Evolutionary conservation across 768 basidiomycete species (phyloP), one percentile per base, ranked within the genome.

Genomic region (Amanita molliuscula): DNA sequence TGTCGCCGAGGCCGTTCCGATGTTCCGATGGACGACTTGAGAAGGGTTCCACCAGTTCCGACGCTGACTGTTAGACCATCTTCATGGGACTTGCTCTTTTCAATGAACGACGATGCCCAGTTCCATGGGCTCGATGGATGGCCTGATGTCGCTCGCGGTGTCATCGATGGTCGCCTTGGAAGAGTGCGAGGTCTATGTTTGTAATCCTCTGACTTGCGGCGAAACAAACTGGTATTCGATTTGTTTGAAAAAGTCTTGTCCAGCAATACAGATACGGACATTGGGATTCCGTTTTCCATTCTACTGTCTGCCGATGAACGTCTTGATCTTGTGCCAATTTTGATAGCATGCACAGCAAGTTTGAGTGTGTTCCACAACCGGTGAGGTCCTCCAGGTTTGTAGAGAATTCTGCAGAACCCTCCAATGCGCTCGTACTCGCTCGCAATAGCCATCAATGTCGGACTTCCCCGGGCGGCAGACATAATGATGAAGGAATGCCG

Each of bases 331-430:
- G 53, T 53, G 38, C 70, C 68, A 38, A 82, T 78, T 43, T 72
- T 76, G 41, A 79, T 65, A 4, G 75, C 70, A 60, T 81, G 75
- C 21, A 83, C 51, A 61, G 77, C 76, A 8, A 83, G 75, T 58
- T 81, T 82, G 52, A 94, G 67, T 20, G 81, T 75, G 4, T 73
- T 62, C 23, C 81, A 75, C 50, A 95, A 73, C 18, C 84, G 78
- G 38, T 78, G 77, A 3, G 93, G 93, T 2, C 92, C 90, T 21
- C 82, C 82, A 8, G 93, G 93, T 62, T 96, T 97, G 75, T 84
- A 88, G 10, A 94, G 66, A 20, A 91, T 71, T n/a, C 88, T 82
- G 64, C 88, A 91, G 64, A 89, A 87, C 23, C 92, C 92, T 7
- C 93, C 93, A 9, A 82, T 77, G 37, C 73, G 72, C 61, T 91